Percentiles rank a stretch among this genome's conserved stretches.
Conservation (phyloP, 106 monocot genomes). For the Acanthochlamys bracteata region DNA sequence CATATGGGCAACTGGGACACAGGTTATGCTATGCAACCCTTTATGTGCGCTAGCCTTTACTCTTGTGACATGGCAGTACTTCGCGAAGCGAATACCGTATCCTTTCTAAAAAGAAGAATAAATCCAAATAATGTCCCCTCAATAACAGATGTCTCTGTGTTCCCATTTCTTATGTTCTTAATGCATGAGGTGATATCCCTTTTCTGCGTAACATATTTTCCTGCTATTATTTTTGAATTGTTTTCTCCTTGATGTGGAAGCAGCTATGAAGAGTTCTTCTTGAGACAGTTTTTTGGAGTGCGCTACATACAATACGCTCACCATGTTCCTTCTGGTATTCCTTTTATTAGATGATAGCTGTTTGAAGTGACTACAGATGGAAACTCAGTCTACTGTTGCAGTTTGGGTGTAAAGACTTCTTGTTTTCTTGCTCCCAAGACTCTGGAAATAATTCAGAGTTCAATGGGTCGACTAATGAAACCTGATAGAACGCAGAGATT, state of each 20-base stretch:
- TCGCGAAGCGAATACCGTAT: constrained; percentile 79
- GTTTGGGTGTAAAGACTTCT: too few relatives aligned
- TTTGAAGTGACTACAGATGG: neutral
- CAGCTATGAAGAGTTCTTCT: constrained; percentile 96
- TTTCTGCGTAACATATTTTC: neutral
- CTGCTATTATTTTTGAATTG: neutral
- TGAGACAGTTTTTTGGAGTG: constrained; percentile 85
- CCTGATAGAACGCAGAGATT: too few relatives aligned
- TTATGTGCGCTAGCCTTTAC: constrained; percentile 51
- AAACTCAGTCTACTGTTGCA: neutral
- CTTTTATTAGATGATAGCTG: constrained; percentile 66
- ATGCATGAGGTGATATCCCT: neutral
- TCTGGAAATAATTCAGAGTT: too few relatives aligned
- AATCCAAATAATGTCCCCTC: neutral
- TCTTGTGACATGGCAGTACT: constrained; percentile 66
- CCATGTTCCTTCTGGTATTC: constrained; percentile 75
- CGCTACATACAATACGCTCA: constrained; percentile 60
- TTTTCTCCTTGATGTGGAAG: constrained; percentile 26
- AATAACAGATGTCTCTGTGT: neutral
- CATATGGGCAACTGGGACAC: constrained; percentile 82
- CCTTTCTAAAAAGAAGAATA: constrained; percentile 14
- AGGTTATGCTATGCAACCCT: constrained; percentile 88
- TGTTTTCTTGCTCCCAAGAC: too few relatives aligned
- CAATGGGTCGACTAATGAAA: too few relatives aligned
- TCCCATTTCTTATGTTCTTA: neutral